Conservation (phyloP, 441 rosid genomes). For the Breynia disticha region DNA sequence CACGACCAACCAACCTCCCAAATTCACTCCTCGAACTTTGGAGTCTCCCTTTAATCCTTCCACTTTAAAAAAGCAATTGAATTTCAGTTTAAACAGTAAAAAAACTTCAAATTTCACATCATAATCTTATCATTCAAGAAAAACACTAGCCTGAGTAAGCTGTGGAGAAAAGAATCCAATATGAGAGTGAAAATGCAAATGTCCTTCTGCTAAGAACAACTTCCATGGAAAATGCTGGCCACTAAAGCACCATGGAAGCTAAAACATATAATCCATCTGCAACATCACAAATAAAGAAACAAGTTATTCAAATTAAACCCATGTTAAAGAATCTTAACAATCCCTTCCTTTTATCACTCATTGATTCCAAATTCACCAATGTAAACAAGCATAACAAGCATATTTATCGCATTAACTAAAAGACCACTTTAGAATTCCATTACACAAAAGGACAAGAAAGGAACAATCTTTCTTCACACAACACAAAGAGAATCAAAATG, state of each 20-base stretch:
- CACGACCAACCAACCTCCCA: slow-evolving; percentile 77
- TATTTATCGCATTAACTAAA: slow-evolving; percentile 6
- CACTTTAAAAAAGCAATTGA: slow-evolving; percentile 26
- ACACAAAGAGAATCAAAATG: neutral
- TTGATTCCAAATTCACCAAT: slow-evolving; percentile 37
- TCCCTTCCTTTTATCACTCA: slow-evolving; percentile 38
- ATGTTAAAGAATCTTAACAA: slow-evolving; percentile 22
- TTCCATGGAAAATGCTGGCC: slow-evolving; percentile 47
- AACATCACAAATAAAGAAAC: slow-evolving; percentile 9
- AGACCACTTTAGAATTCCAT: neutral
- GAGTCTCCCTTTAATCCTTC: slow-evolving; percentile 45
- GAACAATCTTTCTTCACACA: slow-evolving; percentile 12
- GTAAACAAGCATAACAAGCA: slow-evolving; percentile 29
- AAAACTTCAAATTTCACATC: neutral
- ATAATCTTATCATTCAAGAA: neutral
- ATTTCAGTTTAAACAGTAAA: neutral
- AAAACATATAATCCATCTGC: slow-evolving; percentile 21
- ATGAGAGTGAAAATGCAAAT: slow-evolving; percentile 33
- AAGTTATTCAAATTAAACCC: slow-evolving; percentile 5
- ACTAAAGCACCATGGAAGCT: slow-evolving; percentile 21
- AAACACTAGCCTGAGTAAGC: slow-evolving; percentile 32
- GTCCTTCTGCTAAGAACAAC: slow-evolving; percentile 42
- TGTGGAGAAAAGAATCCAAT: slow-evolving; percentile 27
- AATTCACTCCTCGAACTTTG: slow-evolving; percentile 67
- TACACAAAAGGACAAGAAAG: slow-evolving; percentile 14